Conservation (phyloP, 495 filamentous ascomycete species). For the Neurospora terricola region DNA sequence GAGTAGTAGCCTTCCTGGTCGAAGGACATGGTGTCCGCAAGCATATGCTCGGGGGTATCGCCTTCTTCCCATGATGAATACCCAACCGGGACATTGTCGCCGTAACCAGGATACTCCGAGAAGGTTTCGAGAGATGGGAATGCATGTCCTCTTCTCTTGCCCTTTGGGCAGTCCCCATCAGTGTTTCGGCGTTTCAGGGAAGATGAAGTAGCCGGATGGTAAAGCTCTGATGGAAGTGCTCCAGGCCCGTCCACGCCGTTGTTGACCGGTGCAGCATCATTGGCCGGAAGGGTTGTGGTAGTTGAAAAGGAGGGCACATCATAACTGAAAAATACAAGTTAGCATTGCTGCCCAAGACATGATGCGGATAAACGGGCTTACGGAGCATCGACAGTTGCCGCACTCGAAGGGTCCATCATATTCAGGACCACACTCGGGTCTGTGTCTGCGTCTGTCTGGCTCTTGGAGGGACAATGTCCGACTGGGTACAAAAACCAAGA, state of each 20-base stretch:
- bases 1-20: not conserved
- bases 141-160: not conserved
- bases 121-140: not conserved
- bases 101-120: not conserved
- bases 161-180: not conserved
- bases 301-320: not conserved
- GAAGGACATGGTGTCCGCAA: not conserved
- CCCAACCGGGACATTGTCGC: not conserved
- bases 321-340: not conserved
- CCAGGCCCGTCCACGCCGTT: not conserved
- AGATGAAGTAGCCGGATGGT: not conserved
- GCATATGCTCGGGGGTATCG: not conserved
- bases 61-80: not conserved
- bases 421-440: not conserved
- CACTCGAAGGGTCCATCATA: not conserved
- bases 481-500: not conserved
- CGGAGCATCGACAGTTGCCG: not conserved
- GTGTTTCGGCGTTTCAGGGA: not conserved
- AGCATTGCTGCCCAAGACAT: not conserved
- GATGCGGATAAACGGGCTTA: not conserved
- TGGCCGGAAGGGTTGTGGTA: not conserved
- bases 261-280: not conserved
- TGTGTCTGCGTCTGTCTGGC: not conserved
- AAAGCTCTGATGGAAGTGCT: not conserved
- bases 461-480: not conserved